Evolutionary conservation across 139 green algal species (phyloP).

Genomic region (Tetraselmis chui): DNA sequence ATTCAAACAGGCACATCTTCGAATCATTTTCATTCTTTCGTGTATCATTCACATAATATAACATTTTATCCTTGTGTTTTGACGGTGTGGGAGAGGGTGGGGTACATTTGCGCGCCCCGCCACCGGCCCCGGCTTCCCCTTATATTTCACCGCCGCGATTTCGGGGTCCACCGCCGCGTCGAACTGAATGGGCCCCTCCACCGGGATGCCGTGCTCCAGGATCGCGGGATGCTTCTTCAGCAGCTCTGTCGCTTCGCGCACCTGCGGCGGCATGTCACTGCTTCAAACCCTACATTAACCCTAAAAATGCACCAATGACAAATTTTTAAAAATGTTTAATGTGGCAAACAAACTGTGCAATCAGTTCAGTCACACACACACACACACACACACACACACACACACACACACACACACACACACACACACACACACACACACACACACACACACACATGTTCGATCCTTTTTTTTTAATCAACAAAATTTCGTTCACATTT

Average conservation of each 20-base stretch:
- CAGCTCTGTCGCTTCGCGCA: background rate
- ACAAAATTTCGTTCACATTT: background rate
- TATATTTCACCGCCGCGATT: constrained; percentile 67
- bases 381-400: too few species aligned
- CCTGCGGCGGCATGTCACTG: background rate
- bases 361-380: background rate
- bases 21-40: too few species aligned
- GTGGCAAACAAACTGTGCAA: too few species aligned
- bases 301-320: background rate
- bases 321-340: background rate
- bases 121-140: constrained; percentile 53
- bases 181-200: constrained; percentile 64
- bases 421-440: too few species aligned
- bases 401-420: too few species aligned
- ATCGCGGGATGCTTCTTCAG: background rate
- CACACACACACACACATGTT: too few species aligned
- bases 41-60: too few species aligned
- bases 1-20: too few species aligned
- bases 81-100: too few species aligned
- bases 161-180: constrained; percentile 75
- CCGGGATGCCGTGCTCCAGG: background rate
- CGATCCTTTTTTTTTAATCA: too few species aligned
- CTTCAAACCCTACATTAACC: background rate
- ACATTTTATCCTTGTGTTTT: too few species aligned
- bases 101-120: constrained; percentile 70